Conservation (phyloP, 768 basidiomycete genomes). For the Tricholoma sp. region DNA sequence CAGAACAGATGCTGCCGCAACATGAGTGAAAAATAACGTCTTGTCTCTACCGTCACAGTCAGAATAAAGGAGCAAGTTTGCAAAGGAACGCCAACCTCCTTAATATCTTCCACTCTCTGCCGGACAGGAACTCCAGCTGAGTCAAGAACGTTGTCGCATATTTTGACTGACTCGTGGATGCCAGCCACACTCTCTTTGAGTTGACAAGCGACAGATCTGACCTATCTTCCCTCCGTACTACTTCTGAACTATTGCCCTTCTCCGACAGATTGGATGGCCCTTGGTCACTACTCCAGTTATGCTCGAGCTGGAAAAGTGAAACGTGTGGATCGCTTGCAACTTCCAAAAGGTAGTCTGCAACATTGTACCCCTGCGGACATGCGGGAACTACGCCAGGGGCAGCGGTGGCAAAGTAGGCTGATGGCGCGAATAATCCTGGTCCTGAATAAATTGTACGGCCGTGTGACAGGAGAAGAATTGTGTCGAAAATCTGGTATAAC, state of each 20-base stretch:
- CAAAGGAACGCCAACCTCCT: conserved; percentile 38
- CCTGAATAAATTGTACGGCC: conserved; percentile 80
- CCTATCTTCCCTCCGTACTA: neutral
- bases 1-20: conserved; percentile 60
- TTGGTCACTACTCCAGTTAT: neutral
- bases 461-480: conserved; percentile 69
- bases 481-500: conserved; percentile 81
- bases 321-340: conserved; percentile 67
- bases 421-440: conserved; percentile 65
- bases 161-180: conserved; percentile 16
- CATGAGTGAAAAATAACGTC: conserved; percentile 76
- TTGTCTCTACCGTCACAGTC: conserved; percentile 58
- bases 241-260: conserved; percentile 5
- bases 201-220: neutral
- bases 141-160: conserved; percentile 85
- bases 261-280: conserved; percentile 4
- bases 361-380: conserved; percentile 80
- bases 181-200: neutral
- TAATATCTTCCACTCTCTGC: conserved; percentile 82
- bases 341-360: conserved; percentile 90
- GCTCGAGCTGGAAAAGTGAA: conserved; percentile 34
- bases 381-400: conserved; percentile 36
- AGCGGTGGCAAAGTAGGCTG: conserved; percentile 53
- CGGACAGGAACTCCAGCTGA: conserved; percentile 76
- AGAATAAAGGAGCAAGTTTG: neutral